Evolutionary conservation across 2,329 filamentous ascomycete species (phyloP).

Genomic region (Hypoxylon sp.): DNA sequence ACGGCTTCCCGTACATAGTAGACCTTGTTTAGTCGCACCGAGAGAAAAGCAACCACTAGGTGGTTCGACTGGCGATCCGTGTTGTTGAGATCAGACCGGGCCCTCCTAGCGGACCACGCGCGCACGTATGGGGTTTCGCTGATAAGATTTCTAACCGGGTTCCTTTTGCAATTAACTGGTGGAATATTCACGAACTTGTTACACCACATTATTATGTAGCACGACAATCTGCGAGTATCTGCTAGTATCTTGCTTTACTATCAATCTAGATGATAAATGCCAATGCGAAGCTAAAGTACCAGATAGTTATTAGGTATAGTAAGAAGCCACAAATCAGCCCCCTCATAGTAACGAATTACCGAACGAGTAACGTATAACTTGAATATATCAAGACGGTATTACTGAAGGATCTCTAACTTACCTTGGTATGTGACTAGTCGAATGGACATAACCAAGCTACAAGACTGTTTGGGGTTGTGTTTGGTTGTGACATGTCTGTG

Average conservation of each 20-base stretch:
- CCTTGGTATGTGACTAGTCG: not conserved
- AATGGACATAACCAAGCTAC: not conserved
- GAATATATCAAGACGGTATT: no score
- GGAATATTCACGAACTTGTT: conserved; percentile 18
- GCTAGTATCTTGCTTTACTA: no score
- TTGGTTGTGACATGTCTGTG: conserved; percentile 11
- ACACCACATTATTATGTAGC: not conserved
- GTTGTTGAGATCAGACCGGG: conserved; percentile 31
- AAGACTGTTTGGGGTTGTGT: not conserved
- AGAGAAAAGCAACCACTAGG: conserved; percentile 3
- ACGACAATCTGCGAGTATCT: no score
- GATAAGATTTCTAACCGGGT: conserved; percentile 36
- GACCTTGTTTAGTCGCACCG: conserved; percentile 3
- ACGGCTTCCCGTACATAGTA: not conserved
- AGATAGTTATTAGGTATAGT: no score
- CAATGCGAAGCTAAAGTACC: no score
- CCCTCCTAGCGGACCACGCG: conserved; percentile 35
- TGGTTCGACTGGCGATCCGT: conserved; percentile 32
- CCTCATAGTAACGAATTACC: not conserved
- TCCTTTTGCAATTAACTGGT: conserved; percentile 20
- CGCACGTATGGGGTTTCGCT: conserved; percentile 40
- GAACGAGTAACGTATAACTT: no score
- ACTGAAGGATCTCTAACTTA: not conserved
- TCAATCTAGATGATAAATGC: no score
- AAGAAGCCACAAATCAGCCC: no score